A percentile compares a stretch with the other conserved stretches of the same genome.
Conservation (phyloP, 192 early-diverging fungal genomes). For the Spizellomyces punctatus region DNA sequence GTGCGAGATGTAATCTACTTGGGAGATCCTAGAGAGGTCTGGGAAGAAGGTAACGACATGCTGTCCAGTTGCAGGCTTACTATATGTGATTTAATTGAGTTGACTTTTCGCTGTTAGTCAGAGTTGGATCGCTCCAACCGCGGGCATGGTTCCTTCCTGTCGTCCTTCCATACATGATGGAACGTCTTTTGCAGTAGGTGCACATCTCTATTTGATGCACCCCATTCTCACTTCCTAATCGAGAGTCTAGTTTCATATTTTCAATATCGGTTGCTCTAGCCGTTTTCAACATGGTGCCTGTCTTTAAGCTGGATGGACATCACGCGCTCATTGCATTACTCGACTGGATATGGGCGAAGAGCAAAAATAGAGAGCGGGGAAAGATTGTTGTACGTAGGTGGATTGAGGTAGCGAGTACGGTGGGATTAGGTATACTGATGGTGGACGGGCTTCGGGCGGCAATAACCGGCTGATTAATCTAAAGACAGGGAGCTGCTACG, state of each 20-base stretch:
- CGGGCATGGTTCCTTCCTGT: slow-evolving; percentile 59
- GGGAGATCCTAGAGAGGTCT: slow-evolving; percentile 71
- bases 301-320: slow-evolving; percentile 71
- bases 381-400: neutral
- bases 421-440: neutral
- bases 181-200: slow-evolving; percentile 56
- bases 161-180: slow-evolving; percentile 58
- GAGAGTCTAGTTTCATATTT: slow-evolving; percentile 54
- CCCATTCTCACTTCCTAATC: too few relatives aligned
- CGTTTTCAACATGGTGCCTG: slow-evolving; percentile 74
- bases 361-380: neutral
- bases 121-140: slow-evolving; percentile 62
- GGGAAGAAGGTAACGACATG: slow-evolving; percentile 59
- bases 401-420: neutral
- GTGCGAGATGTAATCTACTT: slow-evolving; percentile 59
- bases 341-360: slow-evolving; percentile 18
- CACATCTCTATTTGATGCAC: too few relatives aligned
- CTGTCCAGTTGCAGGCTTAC: neutral
- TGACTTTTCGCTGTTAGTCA: slow-evolving; percentile 39
- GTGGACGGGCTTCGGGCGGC: neutral
- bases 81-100: neutral
- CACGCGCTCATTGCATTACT: slow-evolving; percentile 58
- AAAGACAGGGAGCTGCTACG: too few relatives aligned
- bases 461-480: neutral
- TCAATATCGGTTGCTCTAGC: slow-evolving; percentile 71